Evolutionary conservation across 1,284 basidiomycete genomes (phyloP).

Genomic region (Pisolithus thermaeus): DNA sequence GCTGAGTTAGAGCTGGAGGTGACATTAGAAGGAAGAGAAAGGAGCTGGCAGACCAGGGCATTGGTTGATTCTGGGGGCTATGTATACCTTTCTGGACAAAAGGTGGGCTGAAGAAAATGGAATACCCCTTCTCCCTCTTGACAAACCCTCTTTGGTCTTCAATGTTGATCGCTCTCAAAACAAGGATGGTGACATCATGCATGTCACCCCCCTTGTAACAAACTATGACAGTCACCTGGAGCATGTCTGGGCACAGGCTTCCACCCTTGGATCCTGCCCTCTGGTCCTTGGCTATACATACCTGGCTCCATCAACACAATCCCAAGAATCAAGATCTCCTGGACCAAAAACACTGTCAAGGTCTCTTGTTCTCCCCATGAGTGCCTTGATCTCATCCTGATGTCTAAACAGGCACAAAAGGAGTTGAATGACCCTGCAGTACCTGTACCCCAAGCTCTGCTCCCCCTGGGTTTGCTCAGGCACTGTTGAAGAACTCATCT

Average conservation of each 20-base stretch:
- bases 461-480: not conserved
- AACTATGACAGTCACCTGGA: not conserved
- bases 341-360: not conserved
- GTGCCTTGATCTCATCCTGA: not conserved
- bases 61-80: not conserved
- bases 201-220: not conserved
- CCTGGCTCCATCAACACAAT: not conserved
- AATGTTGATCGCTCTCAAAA: not conserved
- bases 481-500: not conserved
- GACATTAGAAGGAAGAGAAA: not conserved
- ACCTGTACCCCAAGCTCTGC: not conserved
- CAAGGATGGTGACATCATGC: not conserved
- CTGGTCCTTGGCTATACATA: not conserved
- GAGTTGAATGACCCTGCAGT: not conserved
- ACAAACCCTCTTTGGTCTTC: not conserved
- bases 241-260: not conserved
- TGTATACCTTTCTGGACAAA: not conserved
- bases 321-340: not conserved
- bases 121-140: not conserved
- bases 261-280: not conserved
- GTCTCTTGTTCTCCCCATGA: not conserved
- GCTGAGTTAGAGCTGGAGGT: not conserved
- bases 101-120: not conserved
- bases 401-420: not conserved
- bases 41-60: not conserved